phyloP scores from a whole-genome alignment of 2,329 filamentous ascomycete species.

The Exophiala aquamarina region DNA sequence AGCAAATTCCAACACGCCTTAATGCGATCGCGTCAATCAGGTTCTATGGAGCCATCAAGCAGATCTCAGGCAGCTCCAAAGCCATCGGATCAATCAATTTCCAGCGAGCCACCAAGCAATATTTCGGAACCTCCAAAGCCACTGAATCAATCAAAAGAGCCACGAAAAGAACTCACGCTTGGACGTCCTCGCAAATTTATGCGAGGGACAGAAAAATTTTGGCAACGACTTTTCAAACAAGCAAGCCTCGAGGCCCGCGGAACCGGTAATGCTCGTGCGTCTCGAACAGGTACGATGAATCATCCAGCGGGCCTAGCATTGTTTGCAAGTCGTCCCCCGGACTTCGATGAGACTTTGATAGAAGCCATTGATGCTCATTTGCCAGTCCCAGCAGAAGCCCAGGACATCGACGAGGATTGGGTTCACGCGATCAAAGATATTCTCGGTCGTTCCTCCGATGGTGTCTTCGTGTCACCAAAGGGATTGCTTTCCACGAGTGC shows the following conservation, averaged over 20 bases:
- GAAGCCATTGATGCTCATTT: slow-evolving; percentile 21
- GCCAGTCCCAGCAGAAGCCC: slow-evolving; percentile 18
- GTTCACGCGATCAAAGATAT: slow-evolving; percentile 20
- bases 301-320: slow-evolving; percentile 19
- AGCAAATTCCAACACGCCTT: no score
- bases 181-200: slow-evolving; percentile 29
- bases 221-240: slow-evolving; percentile 24
- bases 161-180: not conserved
- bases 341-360: slow-evolving; percentile 26
- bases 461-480: slow-evolving; percentile 41
- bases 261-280: not conserved
- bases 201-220: slow-evolving; percentile 29
- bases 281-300: slow-evolving; percentile 17
- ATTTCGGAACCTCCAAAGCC: not conserved
- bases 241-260: slow-evolving; percentile 14
- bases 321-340: slow-evolving; percentile 22
- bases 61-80: no score
- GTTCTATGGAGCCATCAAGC: no score
- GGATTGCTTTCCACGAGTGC: slow-evolving; percentile 15
- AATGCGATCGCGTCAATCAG: no score
- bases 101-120: no score
- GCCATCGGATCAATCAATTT: no score
- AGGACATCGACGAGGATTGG: slow-evolving; percentile 27
- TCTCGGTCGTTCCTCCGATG: slow-evolving; percentile 28
- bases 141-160: not conserved